Base-by-base conservation (phyloP, 345 rosid species). In the Hypericum androsaemum region DNA sequence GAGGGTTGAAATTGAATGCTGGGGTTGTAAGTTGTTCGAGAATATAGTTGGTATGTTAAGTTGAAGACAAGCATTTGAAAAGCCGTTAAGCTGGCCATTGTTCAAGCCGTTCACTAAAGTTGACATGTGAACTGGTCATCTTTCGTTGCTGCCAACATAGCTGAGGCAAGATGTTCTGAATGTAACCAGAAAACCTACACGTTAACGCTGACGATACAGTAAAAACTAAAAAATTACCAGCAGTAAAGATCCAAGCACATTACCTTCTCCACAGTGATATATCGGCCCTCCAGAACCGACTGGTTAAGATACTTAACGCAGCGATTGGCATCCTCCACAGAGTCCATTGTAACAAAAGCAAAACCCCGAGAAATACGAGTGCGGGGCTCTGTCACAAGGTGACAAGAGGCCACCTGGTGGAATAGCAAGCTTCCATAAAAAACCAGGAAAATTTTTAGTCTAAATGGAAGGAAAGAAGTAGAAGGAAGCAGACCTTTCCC, bases 181-280 rank as follows among this genome's bases (percentile, higher is more conserved):
- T 75, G 64, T 75, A 74, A 68, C 87, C 90, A 88, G 86, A 92
- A 81, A 88, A 83, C 95, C 86, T 81, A 69, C 83, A 80, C 66
- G 86, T 80, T 70, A 83, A 82, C 78, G 81, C 65, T 42, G 64
- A 77, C 43, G 61, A 69, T 64, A 59, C 64, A 74, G 63, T 46
- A 37, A 51, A 63, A 70, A 51, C 59, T 14, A 45, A 64, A 60
- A 9, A 36, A 43, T 48, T 16, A 16, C 12, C 47, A 38, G 39
- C 50, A 51, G 56, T 55, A 56, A 54, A 28, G 54, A 53, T 5
- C 7, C 13, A 39, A 60, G 48, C 43, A 41, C 58, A 53, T 73
- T 78, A 92, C 98, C 98, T 80, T 92, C 81, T 92, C 98, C 14
- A 92, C 98, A 50, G 98, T 92, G 41, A 92, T 88, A 62, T 85